A percentile compares a stretch with the other conserved stretches of the same genome.
Conservation (phyloP, 2,329 filamentous ascomycete genomes). For the Alternaria burnsii region DNA sequence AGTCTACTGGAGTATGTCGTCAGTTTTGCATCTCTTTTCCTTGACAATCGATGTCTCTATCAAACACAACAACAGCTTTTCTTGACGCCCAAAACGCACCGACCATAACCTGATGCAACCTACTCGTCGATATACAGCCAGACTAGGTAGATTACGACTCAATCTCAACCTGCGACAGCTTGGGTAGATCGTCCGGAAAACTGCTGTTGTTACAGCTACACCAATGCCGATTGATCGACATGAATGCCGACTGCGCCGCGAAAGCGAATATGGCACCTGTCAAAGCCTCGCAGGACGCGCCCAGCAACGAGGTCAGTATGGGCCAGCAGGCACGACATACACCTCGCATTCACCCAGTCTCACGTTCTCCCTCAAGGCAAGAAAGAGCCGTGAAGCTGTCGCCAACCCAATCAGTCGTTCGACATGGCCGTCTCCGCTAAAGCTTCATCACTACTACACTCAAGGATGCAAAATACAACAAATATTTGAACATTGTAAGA, state of each 20-base stretch:
- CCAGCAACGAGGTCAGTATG: too few relatives aligned
- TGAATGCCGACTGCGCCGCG: too few relatives aligned
- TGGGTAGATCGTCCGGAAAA: background rate
- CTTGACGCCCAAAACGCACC: background rate
- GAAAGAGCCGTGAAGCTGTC: too few relatives aligned
- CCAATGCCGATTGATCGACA: too few relatives aligned
- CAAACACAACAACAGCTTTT: background rate
- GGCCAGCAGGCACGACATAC: too few relatives aligned
- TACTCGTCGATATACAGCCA: background rate
- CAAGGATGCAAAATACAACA: background rate
- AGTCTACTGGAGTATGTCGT: background rate
- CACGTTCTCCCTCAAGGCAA: too few relatives aligned
- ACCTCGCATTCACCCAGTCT: too few relatives aligned
- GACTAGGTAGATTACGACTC: background rate
- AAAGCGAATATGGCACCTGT: too few relatives aligned
- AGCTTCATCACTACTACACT: background rate
- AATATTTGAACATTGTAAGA: background rate
- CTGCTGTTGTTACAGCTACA: background rate
- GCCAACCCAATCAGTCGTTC: too few relatives aligned
- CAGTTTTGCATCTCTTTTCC: background rate
- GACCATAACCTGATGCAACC: background rate
- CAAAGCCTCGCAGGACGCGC: too few relatives aligned
- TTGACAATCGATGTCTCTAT: background rate
- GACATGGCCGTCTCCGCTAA: too few relatives aligned
- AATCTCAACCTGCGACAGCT: background rate